These are phyloP conservation scores for Cordyceps javanica DNA, from an alignment of 2,329 filamentous ascomycete genomes.

Conservation along the genomic window DNA sequence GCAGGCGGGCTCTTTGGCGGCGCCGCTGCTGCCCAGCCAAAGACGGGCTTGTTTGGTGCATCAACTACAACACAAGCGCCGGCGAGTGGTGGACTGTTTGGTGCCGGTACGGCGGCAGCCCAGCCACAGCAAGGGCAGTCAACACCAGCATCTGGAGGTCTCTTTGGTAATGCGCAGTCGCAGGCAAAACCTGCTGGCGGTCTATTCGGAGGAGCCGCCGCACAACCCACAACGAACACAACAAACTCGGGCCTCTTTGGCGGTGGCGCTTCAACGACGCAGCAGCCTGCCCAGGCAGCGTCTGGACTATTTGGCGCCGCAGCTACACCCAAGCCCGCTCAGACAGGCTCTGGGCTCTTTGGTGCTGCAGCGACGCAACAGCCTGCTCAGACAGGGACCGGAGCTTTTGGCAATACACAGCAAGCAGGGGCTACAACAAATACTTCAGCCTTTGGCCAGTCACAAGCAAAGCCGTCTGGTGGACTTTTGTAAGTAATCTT, in stretches of 20 bases:
- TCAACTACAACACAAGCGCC: slow-evolving; percentile 19
- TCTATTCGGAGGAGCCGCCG: slow-evolving; percentile 18
- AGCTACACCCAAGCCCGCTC: not conserved
- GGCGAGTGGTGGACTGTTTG: slow-evolving; percentile 22
- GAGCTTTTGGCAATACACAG: slow-evolving; percentile 25
- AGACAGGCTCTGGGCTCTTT: slow-evolving; percentile 25
- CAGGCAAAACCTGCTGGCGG: slow-evolving; percentile 19
- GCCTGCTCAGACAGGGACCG: slow-evolving; percentile 20
- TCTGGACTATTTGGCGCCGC: slow-evolving; percentile 23
- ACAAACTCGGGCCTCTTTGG: slow-evolving; percentile 23
- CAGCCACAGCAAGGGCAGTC: slow-evolving; percentile 21
- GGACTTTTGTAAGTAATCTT: slow-evolving; percentile 27
- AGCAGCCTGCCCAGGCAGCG: slow-evolving; percentile 15
- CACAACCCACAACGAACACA: slow-evolving; percentile 19
- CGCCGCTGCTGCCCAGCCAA: slow-evolving; percentile 18
- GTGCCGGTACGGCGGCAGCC: slow-evolving; percentile 18
- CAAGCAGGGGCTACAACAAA: slow-evolving; percentile 13
- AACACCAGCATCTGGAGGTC: slow-evolving; percentile 14
- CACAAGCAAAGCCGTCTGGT: slow-evolving; percentile 27
- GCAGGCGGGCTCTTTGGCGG: slow-evolving; percentile 34
- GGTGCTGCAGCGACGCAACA: not conserved
- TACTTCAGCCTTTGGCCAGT: slow-evolving; percentile 27
- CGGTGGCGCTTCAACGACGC: not conserved
- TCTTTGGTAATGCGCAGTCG: slow-evolving; percentile 20
- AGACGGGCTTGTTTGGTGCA: slow-evolving; percentile 26